phyloP scores from a whole-genome alignment of 371 early-diverging fungal genomes.

The Parasitella parasitica region DNA sequence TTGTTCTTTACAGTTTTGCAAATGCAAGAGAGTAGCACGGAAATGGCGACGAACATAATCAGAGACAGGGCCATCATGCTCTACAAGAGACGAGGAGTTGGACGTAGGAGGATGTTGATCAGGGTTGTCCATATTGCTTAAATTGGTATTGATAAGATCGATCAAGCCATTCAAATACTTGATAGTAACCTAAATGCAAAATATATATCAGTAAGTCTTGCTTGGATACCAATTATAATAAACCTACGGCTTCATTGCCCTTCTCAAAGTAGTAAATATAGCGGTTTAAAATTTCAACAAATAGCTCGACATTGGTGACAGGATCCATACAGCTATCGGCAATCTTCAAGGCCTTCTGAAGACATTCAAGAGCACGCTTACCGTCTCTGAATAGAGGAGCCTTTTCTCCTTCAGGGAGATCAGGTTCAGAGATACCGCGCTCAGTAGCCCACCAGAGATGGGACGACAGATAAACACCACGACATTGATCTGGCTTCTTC shows the following conservation, averaged over 20 bases:
- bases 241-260: slow-evolving; percentile 71
- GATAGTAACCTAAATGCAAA: slow-evolving; percentile 56
- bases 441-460: slow-evolving; percentile 87
- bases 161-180: slow-evolving; percentile 90
- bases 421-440: slow-evolving; percentile 33
- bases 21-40: slow-evolving; percentile 60
- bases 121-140: slow-evolving; percentile 69
- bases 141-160: slow-evolving; percentile 80
- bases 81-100: slow-evolving; percentile 57
- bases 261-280: slow-evolving; percentile 88
- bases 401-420: slow-evolving; percentile 28
- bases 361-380: slow-evolving; percentile 77
- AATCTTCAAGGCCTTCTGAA: slow-evolving; percentile 88
- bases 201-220: not conserved
- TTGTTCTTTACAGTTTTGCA: slow-evolving; percentile 37
- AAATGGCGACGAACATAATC: slow-evolving; percentile 67
- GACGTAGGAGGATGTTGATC: slow-evolving; percentile 65
- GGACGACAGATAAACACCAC: slow-evolving; percentile 73
- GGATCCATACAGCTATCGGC: slow-evolving; percentile 90
- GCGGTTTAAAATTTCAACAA: slow-evolving; percentile 89
- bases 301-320: slow-evolving; percentile 77
- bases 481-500: slow-evolving; percentile 91
- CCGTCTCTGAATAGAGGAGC: slow-evolving; percentile 68
- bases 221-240: not conserved
- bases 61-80: slow-evolving; percentile 52